A percentile compares a stretch with the other conserved stretches of the same genome.
Evolutionary conservation across 306 rosid genomes (phyloP).

Genomic region (Abrus precatorius): DNA sequence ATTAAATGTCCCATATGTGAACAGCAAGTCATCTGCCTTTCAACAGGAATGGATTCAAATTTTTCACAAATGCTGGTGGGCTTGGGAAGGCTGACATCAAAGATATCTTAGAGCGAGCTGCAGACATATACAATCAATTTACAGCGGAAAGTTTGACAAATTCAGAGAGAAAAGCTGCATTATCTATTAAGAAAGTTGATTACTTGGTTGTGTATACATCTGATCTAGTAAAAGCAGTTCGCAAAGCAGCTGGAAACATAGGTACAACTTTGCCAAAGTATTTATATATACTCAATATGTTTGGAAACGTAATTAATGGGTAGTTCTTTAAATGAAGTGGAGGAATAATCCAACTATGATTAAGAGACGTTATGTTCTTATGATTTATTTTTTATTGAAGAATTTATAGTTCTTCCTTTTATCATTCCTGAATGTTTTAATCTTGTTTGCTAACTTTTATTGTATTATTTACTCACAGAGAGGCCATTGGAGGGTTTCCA

Average conservation of each 20-base stretch:
- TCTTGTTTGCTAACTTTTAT: conserved; percentile 41
- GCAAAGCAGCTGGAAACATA: conserved; percentile 87
- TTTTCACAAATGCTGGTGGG: conserved; percentile 92
- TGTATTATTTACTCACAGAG: conserved; percentile 59
- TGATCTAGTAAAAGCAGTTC: conserved; percentile 88
- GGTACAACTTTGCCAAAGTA: conserved; percentile 60
- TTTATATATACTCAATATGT: conserved; percentile 41
- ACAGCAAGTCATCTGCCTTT: conserved; percentile 98
- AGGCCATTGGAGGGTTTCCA: conserved; percentile 96
- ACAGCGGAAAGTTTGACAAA: conserved; percentile 60
- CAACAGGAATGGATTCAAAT: conserved; percentile 94
- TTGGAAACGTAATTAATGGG: conserved; percentile 33
- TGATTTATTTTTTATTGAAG: conserved; percentile 4
- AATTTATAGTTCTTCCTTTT: conserved; percentile 27
- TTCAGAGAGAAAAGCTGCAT: conserved; percentile 65
- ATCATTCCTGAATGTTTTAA: conserved; percentile 24
- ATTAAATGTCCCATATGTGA: conserved; percentile 45
- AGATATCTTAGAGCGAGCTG: conserved; percentile 89
- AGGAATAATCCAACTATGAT: conserved; percentile 31
- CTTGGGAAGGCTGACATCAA: conserved; percentile 94
- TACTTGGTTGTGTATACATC: conserved; percentile 87
- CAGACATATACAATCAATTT: conserved; percentile 73
- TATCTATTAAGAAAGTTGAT: conserved; percentile 69
- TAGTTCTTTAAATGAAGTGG: conserved; percentile 34
- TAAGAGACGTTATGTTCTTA: conserved; percentile 1